These are phyloP conservation scores for Myxozyma sirexii DNA, from an alignment of 805 yeast genomes.

Conservation along the genomic window DNA sequence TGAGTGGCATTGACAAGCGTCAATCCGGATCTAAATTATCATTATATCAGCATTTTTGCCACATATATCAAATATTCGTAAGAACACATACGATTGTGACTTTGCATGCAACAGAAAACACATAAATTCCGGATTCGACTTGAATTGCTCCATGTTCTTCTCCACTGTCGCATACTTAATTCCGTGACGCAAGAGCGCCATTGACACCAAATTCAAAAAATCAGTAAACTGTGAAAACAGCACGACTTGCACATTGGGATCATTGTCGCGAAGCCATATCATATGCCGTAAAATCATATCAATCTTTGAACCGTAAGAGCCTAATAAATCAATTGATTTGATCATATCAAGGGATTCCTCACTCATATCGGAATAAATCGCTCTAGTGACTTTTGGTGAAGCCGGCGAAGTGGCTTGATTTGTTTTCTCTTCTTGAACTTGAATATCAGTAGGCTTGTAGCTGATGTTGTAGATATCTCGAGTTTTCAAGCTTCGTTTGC, in stretches of 20 bases:
- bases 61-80: neutral
- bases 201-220: conserved; percentile 64
- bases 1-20: conserved; percentile 91
- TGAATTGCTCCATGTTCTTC: conserved; percentile 36
- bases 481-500: conserved; percentile 57
- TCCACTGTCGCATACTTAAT: conserved; percentile 61
- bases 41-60: neutral
- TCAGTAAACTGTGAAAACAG: conserved; percentile 89
- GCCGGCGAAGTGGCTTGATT: conserved; percentile 27
- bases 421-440: conserved; percentile 40
- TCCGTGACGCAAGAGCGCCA: conserved; percentile 63
- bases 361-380: conserved; percentile 39
- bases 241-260: conserved; percentile 73
- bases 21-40: conserved; percentile 60
- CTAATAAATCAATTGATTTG: conserved; percentile 45
- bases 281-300: conserved; percentile 79
- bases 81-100: conserved; percentile 61
- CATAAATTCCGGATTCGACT: conserved; percentile 55
- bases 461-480: conserved; percentile 72
- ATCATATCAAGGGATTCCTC: conserved; percentile 44
- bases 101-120: conserved; percentile 85
- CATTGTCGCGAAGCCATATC: conserved; percentile 59
- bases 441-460: conserved; percentile 50
- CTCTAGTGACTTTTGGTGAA: conserved; percentile 11
- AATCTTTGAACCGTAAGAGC: conserved; percentile 79